These are phyloP conservation scores for Pseudozyma sp. DNA, from an alignment of 1,284 basidiomycete species.

Conservation along the genomic window DNA sequence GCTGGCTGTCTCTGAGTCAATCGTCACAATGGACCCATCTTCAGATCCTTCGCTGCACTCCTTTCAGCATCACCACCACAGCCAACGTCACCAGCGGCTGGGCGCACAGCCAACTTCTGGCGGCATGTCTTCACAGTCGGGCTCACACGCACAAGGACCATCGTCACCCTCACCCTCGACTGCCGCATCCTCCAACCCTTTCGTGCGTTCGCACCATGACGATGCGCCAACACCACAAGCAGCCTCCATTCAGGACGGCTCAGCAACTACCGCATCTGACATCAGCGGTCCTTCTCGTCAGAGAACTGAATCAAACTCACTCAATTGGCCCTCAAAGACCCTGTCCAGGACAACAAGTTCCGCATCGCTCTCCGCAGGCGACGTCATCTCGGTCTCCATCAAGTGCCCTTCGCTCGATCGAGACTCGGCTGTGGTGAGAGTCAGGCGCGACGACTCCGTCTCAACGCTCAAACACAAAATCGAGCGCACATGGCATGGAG, in stretches of 20 bases:
- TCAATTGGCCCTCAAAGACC: slow-evolving; percentile 2
- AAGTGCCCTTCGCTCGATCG: slow-evolving; percentile 53
- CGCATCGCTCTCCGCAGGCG: neutral
- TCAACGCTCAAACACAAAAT: slow-evolving; percentile 51
- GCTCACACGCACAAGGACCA: slow-evolving; percentile 21
- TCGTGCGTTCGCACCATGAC: slow-evolving; percentile 30
- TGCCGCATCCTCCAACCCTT: slow-evolving; percentile 27
- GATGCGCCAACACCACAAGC: slow-evolving; percentile 7
- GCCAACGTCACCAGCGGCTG: slow-evolving; percentile 19
- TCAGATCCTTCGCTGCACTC: slow-evolving; percentile 25
- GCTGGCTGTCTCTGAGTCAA: neutral
- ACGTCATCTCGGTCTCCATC: slow-evolving; percentile 33
- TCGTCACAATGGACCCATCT: slow-evolving; percentile 18
- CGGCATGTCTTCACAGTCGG: slow-evolving; percentile 22
- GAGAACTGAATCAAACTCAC: neutral
- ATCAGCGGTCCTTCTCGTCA: neutral
- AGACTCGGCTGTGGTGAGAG: slow-evolving; percentile 32
- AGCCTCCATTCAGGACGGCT: neutral
- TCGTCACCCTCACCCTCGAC: slow-evolving; percentile 32
- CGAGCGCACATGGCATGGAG: slow-evolving; percentile 46
- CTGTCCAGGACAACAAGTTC: slow-evolving; percentile 14
- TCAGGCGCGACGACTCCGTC: slow-evolving; percentile 23
- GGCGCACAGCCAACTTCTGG: slow-evolving; percentile 11
- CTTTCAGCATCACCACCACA: slow-evolving; percentile 22
- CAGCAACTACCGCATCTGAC: too few relatives aligned